Evolutionary conservation across 495 filamentous ascomycete genomes (phyloP), one percentile per base, ranked within the genome.

Genomic region (Tetracladium setigerum): DNA sequence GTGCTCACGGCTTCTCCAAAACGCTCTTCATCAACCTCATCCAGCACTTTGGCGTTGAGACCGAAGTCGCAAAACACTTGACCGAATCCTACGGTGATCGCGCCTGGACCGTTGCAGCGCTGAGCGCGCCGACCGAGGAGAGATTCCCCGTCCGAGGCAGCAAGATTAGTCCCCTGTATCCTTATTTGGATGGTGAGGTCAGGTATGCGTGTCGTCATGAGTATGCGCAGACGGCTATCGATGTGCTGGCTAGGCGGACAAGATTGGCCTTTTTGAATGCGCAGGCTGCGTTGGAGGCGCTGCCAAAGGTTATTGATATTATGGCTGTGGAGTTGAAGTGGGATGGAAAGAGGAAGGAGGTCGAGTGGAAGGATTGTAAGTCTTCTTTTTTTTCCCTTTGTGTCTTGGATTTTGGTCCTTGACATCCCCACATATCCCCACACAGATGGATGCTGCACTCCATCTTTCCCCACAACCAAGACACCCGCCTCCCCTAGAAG

Each of bases 21-120:
- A 98, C 90, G 2, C 79, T 98, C 15, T 98, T 97, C 68, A 98
- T 98, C 78, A 91, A 95, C 67, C 74, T 98, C 10, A 95, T 98
- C 63, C 92, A 98, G 64, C 89, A 95, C 68, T 97, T 88, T 61
- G 92, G 92, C 50, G 67, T 98, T 49, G 92, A 97, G 66, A 96
- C 87, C 35, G 89, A 95, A 56, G 90, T 97, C 15, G 92, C 92
- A 13, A 83, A 88, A 67, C 89, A 98, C 65, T 76, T 98, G 15
- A 84, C 84, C 1, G 73, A 82, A 50, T 86, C 89, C 35, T 98
- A 97, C 61, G 92, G 92, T 57, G 92, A 97, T 67, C 81, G 92
- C 24, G 89, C 92, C 18, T 97, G 92, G 92, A 87, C 87, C 15
- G 92, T 98, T 12, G 92, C 88, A 9, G 83, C 86, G 12, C 69